A percentile compares a stretch with the other conserved stretches of the same genome.
Evolutionary conservation across 2,329 filamentous ascomycete species (phyloP).

Genomic region (Fusarium ramigenum): DNA sequence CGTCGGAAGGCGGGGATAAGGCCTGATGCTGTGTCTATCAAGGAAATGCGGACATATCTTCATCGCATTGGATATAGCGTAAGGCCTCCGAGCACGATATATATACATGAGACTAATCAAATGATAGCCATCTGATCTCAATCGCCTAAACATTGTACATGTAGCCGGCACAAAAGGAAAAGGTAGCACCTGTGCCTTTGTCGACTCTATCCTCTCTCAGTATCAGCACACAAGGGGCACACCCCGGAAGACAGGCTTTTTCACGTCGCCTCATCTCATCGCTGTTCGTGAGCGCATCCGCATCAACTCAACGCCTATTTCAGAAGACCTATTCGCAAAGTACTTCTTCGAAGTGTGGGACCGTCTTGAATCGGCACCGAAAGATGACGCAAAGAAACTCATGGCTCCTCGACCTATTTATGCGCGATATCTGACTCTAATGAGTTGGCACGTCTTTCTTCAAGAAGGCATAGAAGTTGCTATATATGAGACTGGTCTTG

Average conservation of each 20-base stretch:
- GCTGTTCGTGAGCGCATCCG: slow-evolving; percentile 74
- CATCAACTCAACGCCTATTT: slow-evolving; percentile 66
- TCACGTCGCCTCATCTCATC: slow-evolving; percentile 75
- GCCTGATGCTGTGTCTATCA: slow-evolving; percentile 75
- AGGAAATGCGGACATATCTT: slow-evolving; percentile 83
- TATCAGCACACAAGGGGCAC: slow-evolving; percentile 51
- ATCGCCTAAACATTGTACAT: slow-evolving; percentile 73
- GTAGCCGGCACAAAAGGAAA: slow-evolving; percentile 82
- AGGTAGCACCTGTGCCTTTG: slow-evolving; percentile 76
- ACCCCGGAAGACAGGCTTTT: slow-evolving; percentile 66
- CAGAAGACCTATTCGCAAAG: slow-evolving; percentile 66
- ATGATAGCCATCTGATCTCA: slow-evolving; percentile 57
- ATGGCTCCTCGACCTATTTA: slow-evolving; percentile 62
- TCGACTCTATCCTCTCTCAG: slow-evolving; percentile 67
- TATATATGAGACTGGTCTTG: slow-evolving; percentile 74
- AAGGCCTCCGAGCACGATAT: slow-evolving; percentile 14
- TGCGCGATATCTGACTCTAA: slow-evolving; percentile 70
- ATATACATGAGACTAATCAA: neutral
- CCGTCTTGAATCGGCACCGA: slow-evolving; percentile 53
- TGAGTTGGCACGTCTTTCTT: slow-evolving; percentile 74
- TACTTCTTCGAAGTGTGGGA: slow-evolving; percentile 78
- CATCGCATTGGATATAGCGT: slow-evolving; percentile 79
- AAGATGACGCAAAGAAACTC: slow-evolving; percentile 46
- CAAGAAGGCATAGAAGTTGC: slow-evolving; percentile 69
- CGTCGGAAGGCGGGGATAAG: slow-evolving; percentile 77